A percentile compares a stretch with the other conserved stretches of the same genome.
Conservation (phyloP, 1,284 basidiomycete species). For the Pholiota adiposa region DNA sequence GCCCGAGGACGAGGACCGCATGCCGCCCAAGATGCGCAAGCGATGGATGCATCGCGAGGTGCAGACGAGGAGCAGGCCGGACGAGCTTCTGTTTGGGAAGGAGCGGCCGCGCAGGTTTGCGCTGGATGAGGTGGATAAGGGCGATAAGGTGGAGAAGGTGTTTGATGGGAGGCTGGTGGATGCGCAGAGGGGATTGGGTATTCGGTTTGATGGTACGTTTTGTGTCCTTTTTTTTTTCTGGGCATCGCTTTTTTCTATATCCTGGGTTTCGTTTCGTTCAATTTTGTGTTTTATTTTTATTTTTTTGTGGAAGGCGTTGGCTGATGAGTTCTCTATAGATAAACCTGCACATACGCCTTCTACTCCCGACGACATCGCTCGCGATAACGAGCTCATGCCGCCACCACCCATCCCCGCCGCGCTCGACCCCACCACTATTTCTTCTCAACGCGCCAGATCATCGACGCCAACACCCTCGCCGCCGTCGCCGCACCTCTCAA, state of each 20-base stretch:
- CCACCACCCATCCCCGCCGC: not conserved
- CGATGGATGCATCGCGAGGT: slow-evolving; percentile 40
- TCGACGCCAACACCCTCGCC: not conserved
- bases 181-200: slow-evolving; percentile 18
- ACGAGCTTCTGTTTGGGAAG: not conserved
- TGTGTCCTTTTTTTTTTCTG: not conserved
- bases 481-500: not conserved
- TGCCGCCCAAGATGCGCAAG: slow-evolving; percentile 72
- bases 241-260: not conserved
- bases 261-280: no score
- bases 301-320: not conserved
- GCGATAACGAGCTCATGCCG: not conserved
- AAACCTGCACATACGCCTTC: slow-evolving; percentile 19
- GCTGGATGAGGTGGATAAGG: not conserved
- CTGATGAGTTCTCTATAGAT: slow-evolving; percentile 10
- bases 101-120: not conserved
- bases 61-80: slow-evolving; percentile 28
- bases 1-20: slow-evolving; percentile 39
- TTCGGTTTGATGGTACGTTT: slow-evolving; percentile 17
- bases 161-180: not conserved
- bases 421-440: not conserved
- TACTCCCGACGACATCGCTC: not conserved
- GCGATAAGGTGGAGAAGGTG: not conserved
- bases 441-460: not conserved
- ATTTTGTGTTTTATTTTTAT: not conserved